Base-by-base conservation (phyloP, 805 yeast genomes). In the Kodamaea restingae region DNA sequence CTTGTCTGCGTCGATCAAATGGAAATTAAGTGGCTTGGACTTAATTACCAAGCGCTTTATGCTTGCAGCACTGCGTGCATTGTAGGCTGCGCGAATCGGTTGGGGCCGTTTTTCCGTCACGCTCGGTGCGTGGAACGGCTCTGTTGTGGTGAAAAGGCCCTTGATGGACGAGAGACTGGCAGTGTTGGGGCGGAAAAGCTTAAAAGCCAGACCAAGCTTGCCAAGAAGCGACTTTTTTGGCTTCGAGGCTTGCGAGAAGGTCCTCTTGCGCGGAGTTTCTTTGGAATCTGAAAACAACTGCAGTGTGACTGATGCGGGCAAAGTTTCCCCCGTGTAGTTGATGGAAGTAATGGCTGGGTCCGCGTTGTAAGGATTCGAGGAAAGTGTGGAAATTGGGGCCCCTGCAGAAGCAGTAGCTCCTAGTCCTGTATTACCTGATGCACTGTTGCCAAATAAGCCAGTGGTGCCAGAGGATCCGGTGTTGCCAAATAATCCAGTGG, bases 1-100 rank as follows among this genome's bases (percentile, higher is more conserved):
- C 39, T 60, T 61, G 42, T 68, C 65, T 1, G 72, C 67, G 43
- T 69, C 62, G 32, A 69, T 68, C 20, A 65, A 45, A 43, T 68
- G 72, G 44, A 59, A 69, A 30, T 65, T 64, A 31, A 58, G 49
- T 2, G 73, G 74, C 39, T 63, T 64, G 2, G 70, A 58, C 35
- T 64, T 65, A 35, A 69, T 63, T 4, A 66, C 58, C 34, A 69
- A 51, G 34, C 60, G 57, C 39, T 62, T 65, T 41, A 63, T 48
- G 24, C 60, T 58, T 2, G 64, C 63, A 1, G 46, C 49, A 11
- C 51, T 46, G 18, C 52, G 44, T 7, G 47, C 40, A 20, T 45
- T 49, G 20, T 46, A 42, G 9, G 49, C 40, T 5, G 35, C 39
- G 10, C 43, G 35, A 15, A 42, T 34, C 7, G 41, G 30, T n/a